Conservation (phyloP, 768 basidiomycete species). For the Leccinellum luteum region DNA sequence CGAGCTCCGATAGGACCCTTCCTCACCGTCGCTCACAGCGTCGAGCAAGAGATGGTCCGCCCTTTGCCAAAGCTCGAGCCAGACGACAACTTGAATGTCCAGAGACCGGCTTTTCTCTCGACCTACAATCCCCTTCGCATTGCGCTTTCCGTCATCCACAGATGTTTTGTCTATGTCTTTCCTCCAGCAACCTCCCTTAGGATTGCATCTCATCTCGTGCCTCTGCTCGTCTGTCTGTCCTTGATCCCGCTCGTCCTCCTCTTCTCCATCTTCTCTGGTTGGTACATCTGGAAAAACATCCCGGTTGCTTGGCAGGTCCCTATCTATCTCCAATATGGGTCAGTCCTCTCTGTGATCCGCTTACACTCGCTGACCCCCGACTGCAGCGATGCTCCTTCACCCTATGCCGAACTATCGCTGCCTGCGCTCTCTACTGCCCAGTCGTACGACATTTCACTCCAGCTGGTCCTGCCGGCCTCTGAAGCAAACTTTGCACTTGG, state of each 20-base stretch:
- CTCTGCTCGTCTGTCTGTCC: conserved; percentile 56
- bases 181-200: conserved; percentile 16
- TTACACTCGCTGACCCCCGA: conserved; percentile 2
- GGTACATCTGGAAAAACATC: conserved; percentile 69
- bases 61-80: conserved; percentile 19
- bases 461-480: conserved; percentile 61
- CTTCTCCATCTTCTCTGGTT: conserved; percentile 66
- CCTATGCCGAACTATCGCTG: conserved; percentile 58
- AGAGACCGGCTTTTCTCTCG: neutral
- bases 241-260: conserved; percentile 61
- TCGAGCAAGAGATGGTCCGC: conserved; percentile 19
- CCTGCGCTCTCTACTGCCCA: conserved; percentile 56
- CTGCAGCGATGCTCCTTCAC: conserved; percentile 57
- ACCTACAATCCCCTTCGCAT: conserved; percentile 11
- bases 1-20: conserved; percentile 21
- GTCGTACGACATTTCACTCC: conserved; percentile 72
- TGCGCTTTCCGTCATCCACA: neutral
- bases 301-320: conserved; percentile 70
- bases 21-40: conserved; percentile 9
- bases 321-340: conserved; percentile 82
- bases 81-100: conserved; percentile 12
- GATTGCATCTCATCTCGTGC: conserved; percentile 62
- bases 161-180: conserved; percentile 8
- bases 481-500: conserved; percentile 71
- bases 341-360: conserved; percentile 21